These are phyloP conservation scores for Asterella californica DNA, from an alignment of 225 moss, liverwort and hornwort genomes.

Conservation along the genomic window DNA sequence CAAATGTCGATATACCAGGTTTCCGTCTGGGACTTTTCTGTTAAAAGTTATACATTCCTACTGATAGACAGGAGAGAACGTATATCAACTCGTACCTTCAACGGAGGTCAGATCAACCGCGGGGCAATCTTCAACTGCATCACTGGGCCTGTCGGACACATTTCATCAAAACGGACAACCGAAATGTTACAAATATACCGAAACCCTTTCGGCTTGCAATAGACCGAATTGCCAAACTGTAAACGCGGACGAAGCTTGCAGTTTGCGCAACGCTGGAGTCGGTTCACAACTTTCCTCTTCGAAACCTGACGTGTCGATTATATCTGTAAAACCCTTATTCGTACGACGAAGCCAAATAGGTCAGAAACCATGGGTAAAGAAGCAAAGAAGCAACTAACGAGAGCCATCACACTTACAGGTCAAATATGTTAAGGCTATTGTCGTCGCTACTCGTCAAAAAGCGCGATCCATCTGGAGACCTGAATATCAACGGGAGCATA, in stretches of 20 bases:
- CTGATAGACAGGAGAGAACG: background rate
- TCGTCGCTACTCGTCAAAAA: conserved; percentile 88
- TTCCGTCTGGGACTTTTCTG: background rate
- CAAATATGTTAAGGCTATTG: conserved; percentile 80
- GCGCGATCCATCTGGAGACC: conserved; percentile 96
- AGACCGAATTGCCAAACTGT: background rate
- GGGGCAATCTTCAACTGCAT: conserved; percentile 57
- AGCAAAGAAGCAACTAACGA: background rate
- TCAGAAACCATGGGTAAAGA: background rate
- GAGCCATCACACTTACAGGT: conserved; percentile 51
- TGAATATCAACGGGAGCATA: conserved; percentile 20
- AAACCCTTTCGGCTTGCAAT: background rate
- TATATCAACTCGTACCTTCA: conserved; percentile 46
- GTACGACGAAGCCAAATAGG: background rate
- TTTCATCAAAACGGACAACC: background rate
- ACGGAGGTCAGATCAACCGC: conserved; percentile 39
- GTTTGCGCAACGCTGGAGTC: too few relatives aligned
- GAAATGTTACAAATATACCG: background rate
- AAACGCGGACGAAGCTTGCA: background rate
- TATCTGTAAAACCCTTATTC: background rate
- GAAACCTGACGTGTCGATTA: background rate
- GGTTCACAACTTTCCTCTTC: background rate
- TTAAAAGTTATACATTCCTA: background rate
- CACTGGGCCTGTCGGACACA: conserved; percentile 48
- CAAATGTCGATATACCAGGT: background rate